These are phyloP conservation scores for Trichoderma koningii DNA, from an alignment of 2,329 filamentous ascomycete species.

Conservation along the genomic window DNA sequence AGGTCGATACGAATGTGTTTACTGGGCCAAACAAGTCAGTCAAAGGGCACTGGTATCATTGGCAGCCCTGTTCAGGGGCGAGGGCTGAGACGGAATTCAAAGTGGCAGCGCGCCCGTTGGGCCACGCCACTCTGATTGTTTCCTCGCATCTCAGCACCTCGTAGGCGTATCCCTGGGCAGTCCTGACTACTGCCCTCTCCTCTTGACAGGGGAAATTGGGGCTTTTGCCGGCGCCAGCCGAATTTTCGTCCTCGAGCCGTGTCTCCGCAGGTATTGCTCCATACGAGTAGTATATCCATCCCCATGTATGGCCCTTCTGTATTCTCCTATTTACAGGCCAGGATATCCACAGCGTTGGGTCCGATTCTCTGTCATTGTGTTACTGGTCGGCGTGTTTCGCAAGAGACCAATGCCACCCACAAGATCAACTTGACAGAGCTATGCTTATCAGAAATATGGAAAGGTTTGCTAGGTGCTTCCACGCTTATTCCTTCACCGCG, in stretches of 20 bases:
- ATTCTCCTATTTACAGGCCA: background rate
- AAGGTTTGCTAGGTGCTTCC: background rate
- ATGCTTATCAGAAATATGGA: background rate
- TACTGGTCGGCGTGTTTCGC: too few relatives aligned
- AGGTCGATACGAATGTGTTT: background rate
- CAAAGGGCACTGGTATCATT: too few relatives aligned
- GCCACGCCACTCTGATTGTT: background rate
- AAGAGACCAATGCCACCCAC: too few relatives aligned
- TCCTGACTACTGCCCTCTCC: background rate
- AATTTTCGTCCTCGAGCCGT: background rate
- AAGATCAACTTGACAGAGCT: background rate
- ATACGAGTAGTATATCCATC: background rate
- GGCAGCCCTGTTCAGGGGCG: background rate
- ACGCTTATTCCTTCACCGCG: background rate
- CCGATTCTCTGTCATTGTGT: background rate
- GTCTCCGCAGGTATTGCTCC: constrained; percentile 13
- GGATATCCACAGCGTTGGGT: background rate
- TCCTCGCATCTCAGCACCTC: background rate
- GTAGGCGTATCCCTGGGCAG: background rate
- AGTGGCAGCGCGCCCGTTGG: background rate
- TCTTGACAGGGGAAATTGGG: background rate
- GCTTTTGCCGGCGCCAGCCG: background rate
- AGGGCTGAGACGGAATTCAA: background rate
- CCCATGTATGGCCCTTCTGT: background rate
- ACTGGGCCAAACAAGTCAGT: too few relatives aligned